Conservation (phyloP, 2,329 filamentous ascomycete species). For the Ambrosiella cleistominuta region DNA sequence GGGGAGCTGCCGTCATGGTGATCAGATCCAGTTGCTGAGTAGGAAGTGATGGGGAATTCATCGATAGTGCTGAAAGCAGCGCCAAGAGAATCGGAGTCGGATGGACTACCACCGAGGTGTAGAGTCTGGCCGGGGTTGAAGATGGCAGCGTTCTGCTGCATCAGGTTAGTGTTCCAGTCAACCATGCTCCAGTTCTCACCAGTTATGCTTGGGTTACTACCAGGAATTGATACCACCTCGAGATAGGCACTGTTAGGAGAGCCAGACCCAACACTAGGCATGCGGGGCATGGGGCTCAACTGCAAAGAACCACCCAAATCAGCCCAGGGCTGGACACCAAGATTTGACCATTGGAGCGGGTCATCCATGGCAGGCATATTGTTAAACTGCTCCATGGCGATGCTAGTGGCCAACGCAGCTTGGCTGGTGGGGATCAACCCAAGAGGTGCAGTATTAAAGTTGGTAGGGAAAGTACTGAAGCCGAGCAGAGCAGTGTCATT, state of each 20-base stretch:
- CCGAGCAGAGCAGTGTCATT: constrained; percentile 40
- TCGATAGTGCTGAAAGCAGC: constrained; percentile 64
- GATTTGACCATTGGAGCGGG: constrained; percentile 39
- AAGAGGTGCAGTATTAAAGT: constrained; percentile 37
- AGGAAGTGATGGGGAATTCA: constrained; percentile 47
- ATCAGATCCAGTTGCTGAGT: constrained; percentile 45
- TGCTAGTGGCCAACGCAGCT: constrained; percentile 41
- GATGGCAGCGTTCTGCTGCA: constrained; percentile 43
- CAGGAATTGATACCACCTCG: constrained; percentile 67
- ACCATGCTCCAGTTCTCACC: constrained; percentile 79
- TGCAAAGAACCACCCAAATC: constrained; percentile 51
- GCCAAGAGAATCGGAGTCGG: constrained; percentile 47
- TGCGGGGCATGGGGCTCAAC: constrained; percentile 29
- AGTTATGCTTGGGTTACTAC: constrained; percentile 35
- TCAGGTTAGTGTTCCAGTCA: constrained; percentile 31
- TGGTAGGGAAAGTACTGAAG: constrained; percentile 34
- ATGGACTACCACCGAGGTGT: constrained; percentile 49
- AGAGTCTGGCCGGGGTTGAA: constrained; percentile 87
- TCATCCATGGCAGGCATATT: constrained; percentile 40
- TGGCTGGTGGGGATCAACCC: constrained; percentile 49
- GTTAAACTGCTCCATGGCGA: constrained; percentile 42
- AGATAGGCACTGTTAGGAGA: constrained; percentile 42
- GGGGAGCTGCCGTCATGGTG: constrained; percentile 40
- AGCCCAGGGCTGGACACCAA: constrained; percentile 57
- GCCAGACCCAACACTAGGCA: constrained; percentile 28